These are phyloP conservation scores for Pseudoturritis turrita DNA, from an alignment of 345 rosid genomes.

Conservation along the genomic window DNA sequence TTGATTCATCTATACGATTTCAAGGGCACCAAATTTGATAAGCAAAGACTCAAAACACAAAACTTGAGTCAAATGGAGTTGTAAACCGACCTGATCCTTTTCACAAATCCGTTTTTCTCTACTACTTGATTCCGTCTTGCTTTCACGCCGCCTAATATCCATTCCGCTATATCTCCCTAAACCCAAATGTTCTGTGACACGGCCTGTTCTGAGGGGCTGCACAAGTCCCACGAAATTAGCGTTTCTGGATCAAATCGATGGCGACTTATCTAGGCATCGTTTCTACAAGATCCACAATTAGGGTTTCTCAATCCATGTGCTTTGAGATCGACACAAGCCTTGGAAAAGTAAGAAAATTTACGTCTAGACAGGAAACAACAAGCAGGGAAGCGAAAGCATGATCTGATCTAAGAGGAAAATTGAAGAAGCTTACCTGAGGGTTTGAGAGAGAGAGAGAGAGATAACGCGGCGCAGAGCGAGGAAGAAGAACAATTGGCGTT, in stretches of 20 bases:
- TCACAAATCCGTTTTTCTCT: constrained; percentile 39
- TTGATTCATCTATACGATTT: constrained; percentile 36
- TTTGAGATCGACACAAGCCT: neutral
- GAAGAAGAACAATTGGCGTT: neutral
- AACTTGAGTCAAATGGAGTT: neutral
- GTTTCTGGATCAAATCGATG: neutral
- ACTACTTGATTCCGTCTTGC: constrained; percentile 38
- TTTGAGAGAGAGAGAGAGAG: neutral
- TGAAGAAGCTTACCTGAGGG: constrained; percentile 23
- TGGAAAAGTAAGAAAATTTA: neutral
- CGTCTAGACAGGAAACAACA: neutral
- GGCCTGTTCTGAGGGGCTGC: neutral
- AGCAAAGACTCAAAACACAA: neutral
- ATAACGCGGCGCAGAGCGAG: neutral
- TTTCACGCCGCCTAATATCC: constrained; percentile 39
- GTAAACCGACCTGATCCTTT: constrained; percentile 39
- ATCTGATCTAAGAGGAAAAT: neutral
- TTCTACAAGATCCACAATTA: neutral
- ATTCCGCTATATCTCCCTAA: constrained; percentile 28
- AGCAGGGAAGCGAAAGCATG: neutral
- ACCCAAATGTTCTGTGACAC: neutral
- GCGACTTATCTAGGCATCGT: neutral
- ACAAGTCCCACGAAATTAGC: neutral
- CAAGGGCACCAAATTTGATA: neutral
- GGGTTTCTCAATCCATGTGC: neutral